Base-by-base conservation (phyloP, 148 eudicot species). In the Chenopodium formosanum region DNA sequence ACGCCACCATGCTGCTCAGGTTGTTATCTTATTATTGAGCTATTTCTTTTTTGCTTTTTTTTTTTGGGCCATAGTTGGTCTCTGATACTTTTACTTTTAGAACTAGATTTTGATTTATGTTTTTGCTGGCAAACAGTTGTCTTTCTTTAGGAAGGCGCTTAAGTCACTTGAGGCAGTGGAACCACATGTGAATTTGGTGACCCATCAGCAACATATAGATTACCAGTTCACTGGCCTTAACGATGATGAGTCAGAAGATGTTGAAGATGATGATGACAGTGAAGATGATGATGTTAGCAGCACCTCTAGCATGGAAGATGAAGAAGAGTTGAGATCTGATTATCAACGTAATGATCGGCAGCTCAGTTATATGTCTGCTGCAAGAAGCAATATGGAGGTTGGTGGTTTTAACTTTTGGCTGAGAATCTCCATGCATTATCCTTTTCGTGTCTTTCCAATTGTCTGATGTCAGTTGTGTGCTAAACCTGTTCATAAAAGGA, bases 1-100 rank as follows among this genome's bases (percentile, higher is more conserved):
- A 79, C 90, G 99, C 47, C 99, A 96, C 81, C 98, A 96, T 90
- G 92, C 97, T 87, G 94, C 98, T 82, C 99, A 96, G 98, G 99
- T 95, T 81, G 74, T 75, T 68, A 74, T 77, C 76, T 73, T n/a
- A 78, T 58, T 31, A 7, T 70, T 66, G 56, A 14, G 25, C 76
- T 1, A 23, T 64, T 68, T 50, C 52, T 12, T 50, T 46, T 65
- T 34, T 20, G 9, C 31, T 16, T 25, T 47, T 7, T 58, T 63
- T 29, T 81, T 31, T 44, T 71, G 4, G 37, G 44, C n/a, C n/a
- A 44, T 68, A 78, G 58, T 64, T 76, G n/a, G 4, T 64, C 17
- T 81, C 29, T 37, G 7, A 25, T 64, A 23, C n/a, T 58, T 53
- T 16, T 10, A 23, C 9, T 47, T 70, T 32, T 32, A 32, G 1